Conservation (phyloP, 2,329 filamentous ascomycete genomes). For the Cryphonectria radicalis region DNA sequence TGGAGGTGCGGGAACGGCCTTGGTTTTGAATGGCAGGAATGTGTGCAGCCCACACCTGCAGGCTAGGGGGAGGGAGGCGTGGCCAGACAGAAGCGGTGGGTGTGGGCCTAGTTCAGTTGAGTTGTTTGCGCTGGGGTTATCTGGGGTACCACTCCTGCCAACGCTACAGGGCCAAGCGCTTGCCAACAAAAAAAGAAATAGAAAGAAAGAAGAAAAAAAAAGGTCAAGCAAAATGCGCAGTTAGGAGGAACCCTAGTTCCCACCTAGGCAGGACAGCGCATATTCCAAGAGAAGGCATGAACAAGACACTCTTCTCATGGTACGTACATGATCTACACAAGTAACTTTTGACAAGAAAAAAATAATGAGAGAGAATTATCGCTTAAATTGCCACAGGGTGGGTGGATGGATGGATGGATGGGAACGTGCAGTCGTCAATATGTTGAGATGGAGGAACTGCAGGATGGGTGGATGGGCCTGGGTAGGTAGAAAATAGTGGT, state of each 20-base stretch:
- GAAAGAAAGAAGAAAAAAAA: background rate
- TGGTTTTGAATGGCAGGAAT: slow-evolving; percentile 29
- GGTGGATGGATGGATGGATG: background rate
- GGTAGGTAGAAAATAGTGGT: background rate
- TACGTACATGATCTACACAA: background rate
- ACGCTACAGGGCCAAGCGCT: slow-evolving; percentile 3
- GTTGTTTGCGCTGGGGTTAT: slow-evolving; percentile 1
- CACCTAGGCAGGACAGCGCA: background rate
- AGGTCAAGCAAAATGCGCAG: background rate
- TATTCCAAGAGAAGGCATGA: background rate
- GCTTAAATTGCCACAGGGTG: background rate
- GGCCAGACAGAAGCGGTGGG: background rate
- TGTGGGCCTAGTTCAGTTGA: slow-evolving; percentile 12
- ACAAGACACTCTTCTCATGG: background rate
- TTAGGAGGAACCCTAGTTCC: background rate
- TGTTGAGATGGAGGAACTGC: slow-evolving; percentile 2
- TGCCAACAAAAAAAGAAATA: slow-evolving; percentile 3
- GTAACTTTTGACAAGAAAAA: background rate
- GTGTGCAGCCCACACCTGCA: background rate
- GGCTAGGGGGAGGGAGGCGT: background rate
- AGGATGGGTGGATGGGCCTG: background rate
- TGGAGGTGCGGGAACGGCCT: slow-evolving; percentile 29
- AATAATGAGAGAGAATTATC: background rate
- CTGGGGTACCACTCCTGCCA: slow-evolving; percentile 7
- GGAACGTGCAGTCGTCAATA: background rate